phyloP scores from a whole-genome alignment of 1,284 basidiomycete species.

The Marasmius fiardii region DNA sequence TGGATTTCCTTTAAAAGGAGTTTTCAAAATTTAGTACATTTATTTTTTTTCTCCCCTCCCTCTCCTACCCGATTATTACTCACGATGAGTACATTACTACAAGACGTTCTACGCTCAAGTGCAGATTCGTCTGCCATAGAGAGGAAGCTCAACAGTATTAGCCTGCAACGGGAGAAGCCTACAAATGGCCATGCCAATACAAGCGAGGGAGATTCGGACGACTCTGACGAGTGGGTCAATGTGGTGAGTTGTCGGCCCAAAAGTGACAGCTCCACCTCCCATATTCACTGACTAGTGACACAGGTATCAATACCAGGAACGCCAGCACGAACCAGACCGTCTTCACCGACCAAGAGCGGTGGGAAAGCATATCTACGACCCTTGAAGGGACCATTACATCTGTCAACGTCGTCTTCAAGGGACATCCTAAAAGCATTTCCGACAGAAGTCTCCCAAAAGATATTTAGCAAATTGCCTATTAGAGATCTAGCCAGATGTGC shows the following conservation, averaged over 20 bases:
- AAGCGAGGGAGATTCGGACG: conserved; percentile 37
- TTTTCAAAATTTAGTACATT: neutral
- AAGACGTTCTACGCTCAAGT: conserved; percentile 66
- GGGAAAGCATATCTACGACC: conserved; percentile 31
- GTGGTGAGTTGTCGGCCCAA: conserved; percentile 49
- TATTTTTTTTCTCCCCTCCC: neutral
- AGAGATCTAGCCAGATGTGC: conserved; percentile 73
- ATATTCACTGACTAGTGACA: conserved; percentile 2
- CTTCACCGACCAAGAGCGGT: conserved; percentile 57
- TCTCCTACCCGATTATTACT: conserved; percentile 4
- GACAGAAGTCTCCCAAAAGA: conserved; percentile 74
- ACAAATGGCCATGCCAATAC: conserved; percentile 13
- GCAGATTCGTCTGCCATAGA: conserved; percentile 41
- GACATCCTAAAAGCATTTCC: conserved; percentile 74
- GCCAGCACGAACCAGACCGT: conserved; percentile 59
- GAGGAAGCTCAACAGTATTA: conserved; percentile 34
- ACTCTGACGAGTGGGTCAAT: conserved; percentile 70
- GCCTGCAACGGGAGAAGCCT: conserved; percentile 17
- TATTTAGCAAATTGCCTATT: conserved; percentile 68
- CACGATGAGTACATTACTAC: conserved; percentile 63
- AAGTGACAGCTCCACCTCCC: conserved; percentile 2
- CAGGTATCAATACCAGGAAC: conserved; percentile 71
- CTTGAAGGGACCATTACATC: conserved; percentile 35
- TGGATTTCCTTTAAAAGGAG: neutral
- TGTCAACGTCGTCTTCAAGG: conserved; percentile 27